Evolutionary conservation across 129 eudicot genomes (phyloP), one percentile per base, ranked within the genome.

Genomic region (Lonicera japonica): DNA sequence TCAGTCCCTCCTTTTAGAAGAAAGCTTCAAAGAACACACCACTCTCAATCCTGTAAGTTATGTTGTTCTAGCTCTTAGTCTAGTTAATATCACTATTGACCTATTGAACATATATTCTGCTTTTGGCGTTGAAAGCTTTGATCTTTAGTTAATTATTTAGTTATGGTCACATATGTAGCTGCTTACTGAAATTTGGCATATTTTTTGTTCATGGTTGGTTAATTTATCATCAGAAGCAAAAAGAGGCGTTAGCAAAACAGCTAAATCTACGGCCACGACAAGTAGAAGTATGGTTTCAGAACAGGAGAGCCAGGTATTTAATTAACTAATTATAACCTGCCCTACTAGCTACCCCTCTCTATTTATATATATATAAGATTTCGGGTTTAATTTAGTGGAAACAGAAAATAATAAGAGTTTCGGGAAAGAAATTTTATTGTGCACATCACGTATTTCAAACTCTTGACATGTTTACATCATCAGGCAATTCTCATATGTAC

Each of bases 221-320:
- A 70, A 66, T n/a, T n/a, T n/a, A n/a, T n/a, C n/a, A n/a, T 69
- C 95, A 86, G 97, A 84, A 82, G 62, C 94, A 90, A 75, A 90
- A 90, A 71, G 94, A 83, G 54, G 85, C 78, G 19, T 78, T 90
- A 67, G 97, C 97, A 14, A 68, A 74, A 41, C 75, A 77, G 54
- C 54, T 90, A 52, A 86, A 77, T 69, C 79, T 90, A 21, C 85
- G 94, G 79, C 94, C 97, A 0, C 82, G 97, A 34, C 97, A 90
- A 74, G 95, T 90, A 67, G 97, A 90, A 75, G 97, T 86, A 47
- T 90, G 97, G 97, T 90, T 90, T 70, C 97, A 90, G 61, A 90
- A 90, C 47, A 78, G 95, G 72, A 79, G 97, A 76, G 97, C 97
- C 57, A 90, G 97, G 97, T 90, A 29, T 6, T 29, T 29, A 29